phyloP scores from a whole-genome alignment of 768 basidiomycete species.

The Megacollybia marginata region DNA sequence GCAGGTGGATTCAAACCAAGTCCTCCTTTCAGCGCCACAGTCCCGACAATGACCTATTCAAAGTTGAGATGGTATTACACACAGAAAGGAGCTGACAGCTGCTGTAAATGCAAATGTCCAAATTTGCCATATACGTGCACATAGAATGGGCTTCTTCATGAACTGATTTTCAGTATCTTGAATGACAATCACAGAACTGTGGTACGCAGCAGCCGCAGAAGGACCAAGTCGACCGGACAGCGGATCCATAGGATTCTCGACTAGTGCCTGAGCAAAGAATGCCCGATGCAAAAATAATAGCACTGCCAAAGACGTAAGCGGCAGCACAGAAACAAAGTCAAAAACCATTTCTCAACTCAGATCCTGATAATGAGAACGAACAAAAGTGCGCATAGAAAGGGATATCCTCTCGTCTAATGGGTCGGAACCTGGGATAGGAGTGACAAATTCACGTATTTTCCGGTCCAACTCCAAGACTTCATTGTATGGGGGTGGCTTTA shows the following conservation, averaged over 20 bases:
- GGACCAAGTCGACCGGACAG: slow-evolving; percentile 38
- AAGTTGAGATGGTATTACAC: neutral
- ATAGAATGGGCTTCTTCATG: slow-evolving; percentile 33
- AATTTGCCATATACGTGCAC: slow-evolving; percentile 47
- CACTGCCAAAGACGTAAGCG: slow-evolving; percentile 26
- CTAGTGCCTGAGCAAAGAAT: slow-evolving; percentile 51
- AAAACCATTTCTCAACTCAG: slow-evolving; percentile 26
- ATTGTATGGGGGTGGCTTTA: slow-evolving; percentile 38
- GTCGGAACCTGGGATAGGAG: slow-evolving; percentile 10
- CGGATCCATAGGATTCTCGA: slow-evolving; percentile 39
- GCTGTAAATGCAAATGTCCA: slow-evolving; percentile 54
- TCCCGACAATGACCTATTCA: slow-evolving; percentile 43
- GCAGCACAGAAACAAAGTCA: slow-evolving; percentile 3
- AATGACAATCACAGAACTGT: slow-evolving; percentile 40
- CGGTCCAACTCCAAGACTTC: slow-evolving; percentile 40
- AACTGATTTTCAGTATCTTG: slow-evolving; percentile 33
- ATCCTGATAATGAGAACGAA: slow-evolving; percentile 37
- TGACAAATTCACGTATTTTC: slow-evolving; percentile 34
- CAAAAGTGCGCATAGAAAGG: slow-evolving; percentile 32
- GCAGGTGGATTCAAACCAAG: slow-evolving; percentile 39
- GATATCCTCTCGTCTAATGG: slow-evolving; percentile 23
- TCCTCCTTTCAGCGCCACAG: slow-evolving; percentile 40
- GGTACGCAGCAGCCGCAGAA: slow-evolving; percentile 46
- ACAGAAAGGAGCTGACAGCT: slow-evolving; percentile 29
- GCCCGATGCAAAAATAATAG: slow-evolving; percentile 48